phyloP scores from a whole-genome alignment of 2,329 filamentous ascomycete species.

The Botrytis fabae region DNA sequence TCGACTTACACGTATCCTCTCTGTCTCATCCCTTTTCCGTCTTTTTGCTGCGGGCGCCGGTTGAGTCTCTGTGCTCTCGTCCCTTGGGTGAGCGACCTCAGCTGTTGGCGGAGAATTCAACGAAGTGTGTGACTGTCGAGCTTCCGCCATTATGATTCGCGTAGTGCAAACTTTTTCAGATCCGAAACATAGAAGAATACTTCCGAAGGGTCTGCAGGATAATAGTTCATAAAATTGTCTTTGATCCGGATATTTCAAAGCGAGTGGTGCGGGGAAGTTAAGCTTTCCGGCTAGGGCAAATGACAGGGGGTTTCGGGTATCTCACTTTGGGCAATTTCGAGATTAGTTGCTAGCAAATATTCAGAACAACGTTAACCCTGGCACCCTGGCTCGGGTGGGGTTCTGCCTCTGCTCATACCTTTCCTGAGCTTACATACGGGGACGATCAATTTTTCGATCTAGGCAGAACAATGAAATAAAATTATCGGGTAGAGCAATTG shows the following conservation, averaged over 20 bases:
- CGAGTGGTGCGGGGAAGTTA: constrained; percentile 11
- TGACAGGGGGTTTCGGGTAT: neutral
- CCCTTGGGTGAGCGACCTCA: neutral
- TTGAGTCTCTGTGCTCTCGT: neutral
- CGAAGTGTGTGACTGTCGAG: neutral
- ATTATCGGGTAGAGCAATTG: neutral
- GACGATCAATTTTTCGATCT: neutral
- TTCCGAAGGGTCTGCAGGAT: constrained; percentile 10
- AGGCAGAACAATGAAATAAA: neutral
- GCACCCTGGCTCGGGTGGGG: neutral
- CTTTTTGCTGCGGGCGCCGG: constrained; percentile 22
- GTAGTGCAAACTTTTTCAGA: neutral
- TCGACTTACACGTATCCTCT: constrained; percentile 44
- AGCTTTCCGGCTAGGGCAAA: neutral
- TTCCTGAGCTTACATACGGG: neutral
- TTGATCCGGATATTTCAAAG: constrained; percentile 3
- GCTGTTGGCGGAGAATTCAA: neutral
- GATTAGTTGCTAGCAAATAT: neutral
- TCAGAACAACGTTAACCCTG: neutral
- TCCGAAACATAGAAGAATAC: constrained; percentile 2
- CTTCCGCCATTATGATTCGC: constrained; percentile 7
- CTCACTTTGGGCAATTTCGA: neutral
- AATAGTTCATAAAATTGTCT: neutral
- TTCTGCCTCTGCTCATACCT: neutral
- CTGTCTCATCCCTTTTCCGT: constrained; percentile 28